A percentile compares a stretch with the other conserved stretches of the same genome.
Conservation (phyloP, 768 basidiomycete genomes). For the Mrakia frigida region DNA sequence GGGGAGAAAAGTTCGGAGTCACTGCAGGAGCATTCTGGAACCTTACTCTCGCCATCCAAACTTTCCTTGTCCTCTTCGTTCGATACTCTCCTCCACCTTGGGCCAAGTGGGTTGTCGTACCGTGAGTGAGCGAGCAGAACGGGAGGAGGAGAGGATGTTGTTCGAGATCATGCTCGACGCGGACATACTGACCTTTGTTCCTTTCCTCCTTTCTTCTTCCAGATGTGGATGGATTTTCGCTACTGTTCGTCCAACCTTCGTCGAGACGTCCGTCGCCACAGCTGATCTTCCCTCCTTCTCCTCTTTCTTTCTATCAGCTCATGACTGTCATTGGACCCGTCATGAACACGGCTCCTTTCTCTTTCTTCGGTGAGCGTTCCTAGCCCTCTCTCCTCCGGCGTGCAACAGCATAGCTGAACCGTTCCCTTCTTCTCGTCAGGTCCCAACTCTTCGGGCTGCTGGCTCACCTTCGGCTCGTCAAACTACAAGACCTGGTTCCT, state of each 20-base stretch:
- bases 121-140: no score
- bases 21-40: background rate
- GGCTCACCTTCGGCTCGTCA: no score
- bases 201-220: no score
- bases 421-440: no score
- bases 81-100: background rate
- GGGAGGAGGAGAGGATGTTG: no score
- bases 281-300: background rate
- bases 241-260: background rate
- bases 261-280: no score
- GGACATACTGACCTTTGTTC: no score
- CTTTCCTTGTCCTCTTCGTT: background rate
- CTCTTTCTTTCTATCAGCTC: background rate
- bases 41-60: background rate
- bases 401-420: no score
- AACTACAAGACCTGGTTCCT: no score
- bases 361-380: background rate
- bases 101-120: background rate
- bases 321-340: background rate
- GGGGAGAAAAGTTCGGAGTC: background rate
- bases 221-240: background rate
- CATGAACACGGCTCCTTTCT: background rate
- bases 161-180: no score
- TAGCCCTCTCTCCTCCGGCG: no score
- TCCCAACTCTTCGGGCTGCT: no score